phyloP scores from a whole-genome alignment of 805 yeast species.

The Spencermartinsiella europaea region DNA sequence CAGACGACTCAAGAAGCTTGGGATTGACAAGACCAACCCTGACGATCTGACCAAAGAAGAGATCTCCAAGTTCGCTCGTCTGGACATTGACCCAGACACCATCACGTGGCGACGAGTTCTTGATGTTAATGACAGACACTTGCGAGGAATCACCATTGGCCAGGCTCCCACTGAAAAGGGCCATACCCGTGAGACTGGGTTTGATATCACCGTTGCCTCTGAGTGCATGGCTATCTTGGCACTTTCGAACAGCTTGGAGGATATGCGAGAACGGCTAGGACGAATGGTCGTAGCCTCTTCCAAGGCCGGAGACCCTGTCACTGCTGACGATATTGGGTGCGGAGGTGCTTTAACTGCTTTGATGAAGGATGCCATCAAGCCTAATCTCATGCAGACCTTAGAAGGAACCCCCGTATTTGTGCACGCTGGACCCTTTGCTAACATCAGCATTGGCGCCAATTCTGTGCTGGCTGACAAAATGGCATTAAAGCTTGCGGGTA shows the following conservation, averaged over 20 bases:
- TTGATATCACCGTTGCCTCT: slow-evolving; percentile 93
- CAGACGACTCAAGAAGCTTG: slow-evolving; percentile 69
- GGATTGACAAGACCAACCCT: slow-evolving; percentile 77
- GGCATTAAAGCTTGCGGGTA: slow-evolving; percentile 85
- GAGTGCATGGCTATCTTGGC: slow-evolving; percentile 97
- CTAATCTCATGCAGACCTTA: slow-evolving; percentile 93
- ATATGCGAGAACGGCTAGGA: slow-evolving; percentile 85
- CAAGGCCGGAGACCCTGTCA: slow-evolving; percentile 69
- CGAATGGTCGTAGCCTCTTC: slow-evolving; percentile 84
- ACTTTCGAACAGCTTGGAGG: slow-evolving; percentile 66
- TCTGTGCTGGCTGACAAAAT: slow-evolving; percentile 90
- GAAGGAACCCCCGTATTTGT: slow-evolving; percentile 98
- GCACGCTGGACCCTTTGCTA: slow-evolving; percentile 98
- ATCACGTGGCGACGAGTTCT: slow-evolving; percentile 91
- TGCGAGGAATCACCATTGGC: slow-evolving; percentile 85
- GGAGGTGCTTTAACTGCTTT: slow-evolving; percentile 95
- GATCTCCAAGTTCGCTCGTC: slow-evolving; percentile 65
- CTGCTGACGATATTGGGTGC: slow-evolving; percentile 91
- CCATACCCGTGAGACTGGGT: slow-evolving; percentile 77
- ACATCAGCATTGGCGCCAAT: slow-evolving; percentile 94
- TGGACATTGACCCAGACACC: slow-evolving; percentile 84
- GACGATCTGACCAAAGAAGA: slow-evolving; percentile 76
- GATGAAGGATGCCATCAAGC: slow-evolving; percentile 93
- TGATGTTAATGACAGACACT: slow-evolving; percentile 87
- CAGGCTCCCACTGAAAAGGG: slow-evolving; percentile 93